Conservation (phyloP, 352 stramenopile genomes). For the Elongisporangium anandrum region DNA sequence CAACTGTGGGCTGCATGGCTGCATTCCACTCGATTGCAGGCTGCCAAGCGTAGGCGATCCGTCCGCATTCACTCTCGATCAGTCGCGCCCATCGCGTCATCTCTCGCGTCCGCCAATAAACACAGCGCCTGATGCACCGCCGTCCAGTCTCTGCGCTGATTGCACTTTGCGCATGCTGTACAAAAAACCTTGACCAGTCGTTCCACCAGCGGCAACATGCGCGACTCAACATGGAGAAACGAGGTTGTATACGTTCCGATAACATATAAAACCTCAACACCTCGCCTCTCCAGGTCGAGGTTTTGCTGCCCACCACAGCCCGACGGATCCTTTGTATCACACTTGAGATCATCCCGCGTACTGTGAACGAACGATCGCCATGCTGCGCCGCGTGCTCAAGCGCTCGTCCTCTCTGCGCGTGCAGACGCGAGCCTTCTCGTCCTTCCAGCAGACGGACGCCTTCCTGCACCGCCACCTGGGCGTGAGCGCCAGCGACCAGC, state of each 20-base stretch:
- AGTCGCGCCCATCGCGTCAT: not conserved
- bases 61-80: not conserved
- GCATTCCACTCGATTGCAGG: not conserved
- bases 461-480: slow-evolving; percentile 87
- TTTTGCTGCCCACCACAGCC: not conserved
- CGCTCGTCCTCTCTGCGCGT: not conserved
- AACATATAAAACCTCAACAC: not conserved
- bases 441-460: slow-evolving; percentile 48
- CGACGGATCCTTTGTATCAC: not conserved
- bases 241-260: not conserved
- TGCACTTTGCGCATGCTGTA: not conserved
- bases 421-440: slow-evolving; percentile 7
- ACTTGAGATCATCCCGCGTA: not conserved
- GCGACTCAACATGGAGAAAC: too few species aligned
- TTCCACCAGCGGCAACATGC: not conserved
- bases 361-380: not conserved
- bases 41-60: not conserved
- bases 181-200: not conserved
- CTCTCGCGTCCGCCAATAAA: not conserved
- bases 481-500: slow-evolving; percentile 82
- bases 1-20: too few species aligned
- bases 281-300: not conserved
- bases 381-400: not conserved
- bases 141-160: not conserved
- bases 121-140: not conserved